Evolutionary conservation across 2,329 filamentous ascomycete genomes (phyloP).

Genomic region (Alternaria consortialis): DNA sequence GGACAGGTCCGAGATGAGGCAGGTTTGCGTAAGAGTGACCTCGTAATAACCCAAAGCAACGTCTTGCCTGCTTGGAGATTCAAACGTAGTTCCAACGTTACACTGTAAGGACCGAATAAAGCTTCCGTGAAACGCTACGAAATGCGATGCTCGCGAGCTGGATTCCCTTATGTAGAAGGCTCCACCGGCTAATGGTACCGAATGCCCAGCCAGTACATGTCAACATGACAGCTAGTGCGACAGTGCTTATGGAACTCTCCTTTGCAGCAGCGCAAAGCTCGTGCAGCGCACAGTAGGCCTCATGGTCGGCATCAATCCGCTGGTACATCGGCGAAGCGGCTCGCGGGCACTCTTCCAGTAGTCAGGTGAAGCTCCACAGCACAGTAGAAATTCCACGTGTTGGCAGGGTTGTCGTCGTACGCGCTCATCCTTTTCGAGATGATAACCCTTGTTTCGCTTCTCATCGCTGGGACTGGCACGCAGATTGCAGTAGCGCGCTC

Average conservation of each 20-base stretch:
- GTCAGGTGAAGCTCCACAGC: constrained; percentile 34
- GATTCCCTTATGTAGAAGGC: constrained; percentile 28
- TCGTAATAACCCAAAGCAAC: constrained; percentile 24
- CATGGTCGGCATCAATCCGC: constrained; percentile 20
- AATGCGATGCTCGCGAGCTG: constrained; percentile 37
- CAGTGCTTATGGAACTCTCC: constrained; percentile 14
- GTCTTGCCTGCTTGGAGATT: constrained; percentile 24
- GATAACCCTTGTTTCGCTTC: constrained; percentile 47
- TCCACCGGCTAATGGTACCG: constrained; percentile 41
- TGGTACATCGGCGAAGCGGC: constrained; percentile 27
- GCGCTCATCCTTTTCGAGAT: constrained; percentile 36
- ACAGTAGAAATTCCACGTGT: constrained; percentile 45
- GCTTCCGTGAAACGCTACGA: constrained; percentile 40
- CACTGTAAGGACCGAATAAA: constrained; percentile 19
- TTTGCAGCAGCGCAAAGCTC: constrained; percentile 15
- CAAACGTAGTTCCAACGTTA: constrained; percentile 19
- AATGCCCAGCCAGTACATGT: constrained; percentile 25
- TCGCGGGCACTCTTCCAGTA: constrained; percentile 36
- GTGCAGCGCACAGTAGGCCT: constrained; percentile 18
- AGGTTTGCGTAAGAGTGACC: constrained; percentile 18
- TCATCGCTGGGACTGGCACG: constrained; percentile 48
- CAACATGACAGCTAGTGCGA: constrained; percentile 29
- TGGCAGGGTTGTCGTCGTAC: constrained; percentile 44
- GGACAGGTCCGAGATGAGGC: constrained; percentile 18
- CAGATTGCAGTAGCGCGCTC: constrained; percentile 46